These are phyloP conservation scores for Tetracentron sinense DNA, from an alignment of 164 flowering plant species.

Conservation along the genomic window DNA sequence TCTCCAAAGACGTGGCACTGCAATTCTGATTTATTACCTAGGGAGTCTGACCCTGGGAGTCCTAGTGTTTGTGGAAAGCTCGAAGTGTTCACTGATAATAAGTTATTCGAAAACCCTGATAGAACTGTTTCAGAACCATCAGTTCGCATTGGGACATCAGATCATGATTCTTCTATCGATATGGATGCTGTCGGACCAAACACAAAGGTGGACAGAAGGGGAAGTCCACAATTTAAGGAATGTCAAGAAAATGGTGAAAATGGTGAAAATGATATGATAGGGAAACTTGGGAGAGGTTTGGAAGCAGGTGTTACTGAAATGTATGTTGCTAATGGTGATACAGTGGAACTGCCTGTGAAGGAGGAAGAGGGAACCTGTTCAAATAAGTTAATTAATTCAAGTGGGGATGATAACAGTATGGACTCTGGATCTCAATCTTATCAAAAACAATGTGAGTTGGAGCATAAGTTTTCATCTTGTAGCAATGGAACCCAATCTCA, in stretches of 20 bases:
- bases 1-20: background rate
- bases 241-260: slow-evolving; percentile 8
- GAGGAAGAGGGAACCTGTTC: slow-evolving; percentile 41
- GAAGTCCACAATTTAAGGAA: background rate
- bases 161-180: slow-evolving; percentile 10
- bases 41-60: slow-evolving; percentile 11
- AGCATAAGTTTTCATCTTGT: slow-evolving; percentile 4
- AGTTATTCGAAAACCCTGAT: slow-evolving; percentile 10
- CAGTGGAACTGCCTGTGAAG: slow-evolving; percentile 13
- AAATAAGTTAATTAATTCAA: slow-evolving; percentile 17
- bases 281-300: background rate
- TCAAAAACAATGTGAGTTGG: slow-evolving; percentile 9
- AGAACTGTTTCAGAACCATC: slow-evolving; percentile 10
- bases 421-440: slow-evolving; percentile 20
- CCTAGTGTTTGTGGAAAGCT: slow-evolving; percentile 17
- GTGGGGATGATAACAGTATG: slow-evolving; percentile 24
- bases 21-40: slow-evolving; percentile 4
- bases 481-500: background rate
- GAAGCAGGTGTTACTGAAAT: slow-evolving; percentile 5
- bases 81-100: slow-evolving; percentile 12
- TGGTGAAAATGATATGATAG: slow-evolving; percentile 2
- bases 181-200: background rate
- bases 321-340: slow-evolving; percentile 6
- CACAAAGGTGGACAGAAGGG: slow-evolving; percentile 1
- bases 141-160: background rate